Percentiles rank a stretch among this genome's conserved stretches.
phyloP scores from a whole-genome alignment of 1,139 yeast genomes.

The Kluyveromyces sp. region DNA sequence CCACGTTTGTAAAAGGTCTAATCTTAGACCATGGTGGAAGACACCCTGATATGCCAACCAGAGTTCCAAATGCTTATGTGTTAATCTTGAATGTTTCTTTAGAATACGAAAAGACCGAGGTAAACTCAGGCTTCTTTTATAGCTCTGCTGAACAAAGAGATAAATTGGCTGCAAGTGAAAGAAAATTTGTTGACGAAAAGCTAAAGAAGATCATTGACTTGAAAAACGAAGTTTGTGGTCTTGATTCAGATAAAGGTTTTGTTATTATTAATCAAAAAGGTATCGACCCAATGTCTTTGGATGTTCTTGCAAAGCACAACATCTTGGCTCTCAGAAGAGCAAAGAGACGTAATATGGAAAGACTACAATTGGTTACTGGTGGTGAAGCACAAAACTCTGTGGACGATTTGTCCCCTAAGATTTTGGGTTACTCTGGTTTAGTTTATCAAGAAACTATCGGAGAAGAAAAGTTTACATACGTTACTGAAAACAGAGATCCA shows the following conservation, averaged over 20 bases:
- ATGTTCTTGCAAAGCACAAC: conserved; percentile 85
- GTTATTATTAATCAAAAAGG: conserved; percentile 98
- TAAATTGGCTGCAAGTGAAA: conserved; percentile 85
- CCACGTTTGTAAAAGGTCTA: conserved; percentile 77
- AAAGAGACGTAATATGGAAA: conserved; percentile 97
- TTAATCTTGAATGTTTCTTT: conserved; percentile 86
- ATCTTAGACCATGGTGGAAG: conserved; percentile 98
- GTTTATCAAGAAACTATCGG: conserved; percentile 92
- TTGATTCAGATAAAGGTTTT: conserved; percentile 67
- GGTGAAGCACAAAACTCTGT: conserved; percentile 98
- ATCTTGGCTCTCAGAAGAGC: conserved; percentile 95
- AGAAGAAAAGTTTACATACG: conserved; percentile 94
- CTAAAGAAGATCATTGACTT: conserved; percentile 84
- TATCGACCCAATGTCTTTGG: conserved; percentile 96
- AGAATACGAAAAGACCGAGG: conserved; percentile 97
- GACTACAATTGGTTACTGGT: conserved; percentile 91
- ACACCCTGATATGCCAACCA: conserved; percentile 98
- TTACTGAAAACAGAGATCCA: conserved; percentile 87
- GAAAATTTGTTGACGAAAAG: conserved; percentile 92
- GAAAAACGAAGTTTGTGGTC: conserved; percentile 84
- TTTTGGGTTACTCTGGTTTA: conserved; percentile 85
- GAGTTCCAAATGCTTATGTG: conserved; percentile 74
- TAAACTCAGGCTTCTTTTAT: conserved; percentile 92
- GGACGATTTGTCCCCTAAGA: conserved; percentile 77
- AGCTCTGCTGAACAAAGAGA: conserved; percentile 95